phyloP scores from a whole-genome alignment of 495 filamentous ascomycete species.

The Aspergillus panamensis region DNA sequence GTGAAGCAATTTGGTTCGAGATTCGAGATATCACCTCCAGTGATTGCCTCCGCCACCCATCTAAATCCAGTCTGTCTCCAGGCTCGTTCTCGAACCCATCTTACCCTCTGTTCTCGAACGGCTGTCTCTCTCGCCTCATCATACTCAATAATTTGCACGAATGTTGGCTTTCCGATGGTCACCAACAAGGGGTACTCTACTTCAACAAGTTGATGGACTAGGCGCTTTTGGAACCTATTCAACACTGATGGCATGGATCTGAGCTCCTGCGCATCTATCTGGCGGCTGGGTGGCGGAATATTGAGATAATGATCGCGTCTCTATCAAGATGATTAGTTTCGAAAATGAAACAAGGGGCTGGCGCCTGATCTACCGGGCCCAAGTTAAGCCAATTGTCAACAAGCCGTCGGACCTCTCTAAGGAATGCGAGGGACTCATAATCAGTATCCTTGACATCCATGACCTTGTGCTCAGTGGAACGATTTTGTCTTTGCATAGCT shows the following conservation, averaged over 20 bases:
- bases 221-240: constrained; percentile 54
- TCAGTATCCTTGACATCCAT: constrained; percentile 54
- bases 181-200: constrained; percentile 57
- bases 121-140: constrained; percentile 48
- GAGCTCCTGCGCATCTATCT: neutral
- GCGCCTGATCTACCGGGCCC: constrained; percentile 22
- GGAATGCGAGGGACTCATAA: constrained; percentile 54
- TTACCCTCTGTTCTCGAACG: constrained; percentile 34
- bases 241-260: constrained; percentile 23
- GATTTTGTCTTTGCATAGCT: constrained; percentile 28
- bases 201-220: constrained; percentile 66
- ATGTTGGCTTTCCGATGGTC: constrained; percentile 42
- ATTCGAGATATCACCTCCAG: constrained; percentile 52
- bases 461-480: constrained; percentile 30
- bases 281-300: constrained; percentile 29
- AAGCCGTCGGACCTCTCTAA: constrained; percentile 35
- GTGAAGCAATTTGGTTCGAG: constrained; percentile 46
- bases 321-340: constrained; percentile 15
- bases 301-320: constrained; percentile 27
- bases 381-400: constrained; percentile 49
- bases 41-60: constrained; percentile 67
- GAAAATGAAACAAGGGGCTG: neutral
- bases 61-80: constrained; percentile 57
- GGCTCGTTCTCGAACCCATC: constrained; percentile 41
- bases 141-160: constrained; percentile 50